These are phyloP conservation scores for Macrophomina phaseolina DNA, from an alignment of 2,329 filamentous ascomycete genomes.

Conservation along the genomic window DNA sequence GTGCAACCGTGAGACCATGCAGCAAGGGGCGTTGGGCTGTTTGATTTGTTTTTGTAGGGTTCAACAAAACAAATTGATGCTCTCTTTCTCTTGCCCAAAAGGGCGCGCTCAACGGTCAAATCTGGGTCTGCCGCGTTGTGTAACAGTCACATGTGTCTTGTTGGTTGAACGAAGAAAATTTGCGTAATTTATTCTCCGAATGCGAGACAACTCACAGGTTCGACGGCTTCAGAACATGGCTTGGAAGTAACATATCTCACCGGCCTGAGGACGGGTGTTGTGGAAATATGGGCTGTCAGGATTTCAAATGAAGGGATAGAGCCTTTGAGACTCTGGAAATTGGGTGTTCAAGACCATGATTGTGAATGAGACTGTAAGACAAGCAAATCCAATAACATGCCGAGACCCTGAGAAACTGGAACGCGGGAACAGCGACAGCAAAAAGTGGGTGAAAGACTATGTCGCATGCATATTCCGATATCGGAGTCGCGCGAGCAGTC, in stretches of 20 bases:
- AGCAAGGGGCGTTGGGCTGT: constrained; percentile 3
- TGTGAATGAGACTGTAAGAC: neutral
- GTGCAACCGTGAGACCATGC: constrained; percentile 15
- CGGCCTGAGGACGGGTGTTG: neutral
- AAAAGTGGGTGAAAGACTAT: constrained; percentile 12
- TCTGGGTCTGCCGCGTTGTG: constrained; percentile 6
- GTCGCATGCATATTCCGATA: constrained; percentile 24
- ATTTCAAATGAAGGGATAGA: neutral
- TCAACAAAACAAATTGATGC: constrained; percentile 20
- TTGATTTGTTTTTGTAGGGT: constrained; percentile 19
- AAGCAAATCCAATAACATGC: constrained; percentile 7
- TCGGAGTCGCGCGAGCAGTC: constrained; percentile 24
- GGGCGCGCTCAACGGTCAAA: neutral
- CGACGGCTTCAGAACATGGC: neutral
- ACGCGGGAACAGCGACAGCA: constrained; percentile 10
- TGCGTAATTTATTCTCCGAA: constrained; percentile 25
- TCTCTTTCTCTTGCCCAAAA: neutral
- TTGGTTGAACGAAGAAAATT: constrained; percentile 17
- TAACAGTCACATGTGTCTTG: constrained; percentile 20
- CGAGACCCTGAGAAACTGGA: constrained; percentile 9
- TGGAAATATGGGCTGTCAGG: neutral
- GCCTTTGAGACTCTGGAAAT: constrained; percentile 1
- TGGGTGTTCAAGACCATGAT: neutral
- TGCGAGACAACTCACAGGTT: constrained; percentile 1
- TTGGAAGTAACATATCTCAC: neutral